Base-by-base conservation (phyloP, 106 monocot genomes). In the Dendrobium nobile region DNA sequence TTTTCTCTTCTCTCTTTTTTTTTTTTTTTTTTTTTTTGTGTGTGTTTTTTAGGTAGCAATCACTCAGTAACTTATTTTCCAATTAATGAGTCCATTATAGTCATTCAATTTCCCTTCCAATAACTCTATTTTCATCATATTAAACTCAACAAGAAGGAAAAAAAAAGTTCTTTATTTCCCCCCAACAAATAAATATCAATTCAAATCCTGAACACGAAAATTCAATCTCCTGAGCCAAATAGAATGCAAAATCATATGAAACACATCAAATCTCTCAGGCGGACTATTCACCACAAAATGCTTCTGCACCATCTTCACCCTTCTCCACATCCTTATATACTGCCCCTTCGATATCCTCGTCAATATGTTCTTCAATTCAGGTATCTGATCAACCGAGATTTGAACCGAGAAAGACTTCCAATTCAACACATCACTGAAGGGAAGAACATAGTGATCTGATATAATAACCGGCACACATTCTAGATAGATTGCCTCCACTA, bases 231-330 rank as follows among this genome's bases (percentile, higher is more conserved):
- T 59, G 11, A 96, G 91, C 96, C 96, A 96, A 9, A 96, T 47
- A 0, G 96, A 96, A 64, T 96, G 96, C 11, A 96, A 91, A 77
- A 91, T 90, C 96, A 96, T 93, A 77, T 94, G 86, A 42, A 84
- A 92, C 47, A 92, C 86, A 73, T 97, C 96, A 67, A 80, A 97
- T 75, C 94, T 86, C 61, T 75, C 27, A 0, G 96, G 94, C 51
- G 90, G 83, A 26, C 58, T 81, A 72, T 73, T 86, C 22, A 93
- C 82, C 40, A 90, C 80, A 76, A 97, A 97, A 55, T 97, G 96
- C 75, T 88, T 80, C 82, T 81, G 90, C 54, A 90, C 94, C 68
- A 81, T 43, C 74, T 78, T 84, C 72, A 91, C 87, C 72, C 92
- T 83, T 79, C 88, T 86, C 84, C 94, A 89, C 97, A 98, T 92